Conservation (phyloP, 257 asterid genomes). For the Leptodermis oblonga region DNA sequence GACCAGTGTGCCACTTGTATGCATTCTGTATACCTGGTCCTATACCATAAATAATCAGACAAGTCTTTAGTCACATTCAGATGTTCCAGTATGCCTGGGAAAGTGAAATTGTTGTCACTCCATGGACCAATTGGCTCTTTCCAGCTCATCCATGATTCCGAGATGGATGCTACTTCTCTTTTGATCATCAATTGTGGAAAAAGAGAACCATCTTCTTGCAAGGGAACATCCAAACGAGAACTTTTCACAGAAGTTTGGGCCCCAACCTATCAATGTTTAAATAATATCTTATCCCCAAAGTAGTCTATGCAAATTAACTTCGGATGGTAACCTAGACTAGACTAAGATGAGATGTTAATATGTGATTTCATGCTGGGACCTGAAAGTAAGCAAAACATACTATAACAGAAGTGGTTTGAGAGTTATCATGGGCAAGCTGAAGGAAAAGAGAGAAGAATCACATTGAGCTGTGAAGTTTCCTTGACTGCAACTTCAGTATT, state of each 20-base stretch:
- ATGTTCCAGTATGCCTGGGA: constrained; percentile 79
- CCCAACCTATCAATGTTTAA: constrained; percentile 72
- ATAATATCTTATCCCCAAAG: too few species aligned
- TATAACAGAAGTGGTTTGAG: background rate
- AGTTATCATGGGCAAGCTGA: background rate
- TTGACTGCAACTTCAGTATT: background rate
- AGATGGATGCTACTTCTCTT: constrained; percentile 27
- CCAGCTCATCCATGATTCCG: constrained; percentile 53
- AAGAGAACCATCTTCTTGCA: constrained; percentile 26
- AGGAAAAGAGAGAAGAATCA: background rate
- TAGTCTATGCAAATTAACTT: background rate
- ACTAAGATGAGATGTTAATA: background rate
- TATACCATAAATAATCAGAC: constrained; percentile 87
- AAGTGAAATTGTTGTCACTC: constrained; percentile 61
- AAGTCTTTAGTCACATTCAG: constrained; percentile 75
- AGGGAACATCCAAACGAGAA: constrained; percentile 34
- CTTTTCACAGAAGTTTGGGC: constrained; percentile 73
- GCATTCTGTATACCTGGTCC: constrained; percentile 49
- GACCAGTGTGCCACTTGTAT: background rate
- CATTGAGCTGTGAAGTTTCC: background rate
- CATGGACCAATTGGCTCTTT: constrained; percentile 84
- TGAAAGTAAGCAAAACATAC: background rate
- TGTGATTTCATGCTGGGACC: background rate
- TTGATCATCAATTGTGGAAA: constrained; percentile 37
- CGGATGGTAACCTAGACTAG: background rate